Percentiles rank a stretch among this genome's conserved stretches.
Conservation (phyloP, 768 basidiomycete species). For the Phanerochaete carnosa region DNA sequence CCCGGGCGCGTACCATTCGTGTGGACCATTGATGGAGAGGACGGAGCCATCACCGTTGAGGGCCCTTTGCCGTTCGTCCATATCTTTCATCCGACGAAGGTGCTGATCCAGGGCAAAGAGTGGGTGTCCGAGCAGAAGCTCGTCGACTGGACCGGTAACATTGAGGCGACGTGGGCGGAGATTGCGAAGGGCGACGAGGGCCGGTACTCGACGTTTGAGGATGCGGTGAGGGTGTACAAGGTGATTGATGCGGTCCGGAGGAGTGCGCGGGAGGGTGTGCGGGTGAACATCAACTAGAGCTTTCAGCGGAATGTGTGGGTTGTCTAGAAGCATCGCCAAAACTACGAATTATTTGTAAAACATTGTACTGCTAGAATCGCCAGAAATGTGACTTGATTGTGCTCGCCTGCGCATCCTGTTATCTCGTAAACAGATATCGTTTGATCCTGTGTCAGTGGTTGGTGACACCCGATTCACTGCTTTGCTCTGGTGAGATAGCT, state of each 20-base stretch:
- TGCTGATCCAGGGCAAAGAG: conserved; percentile 2
- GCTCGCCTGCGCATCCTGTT: too few relatives aligned
- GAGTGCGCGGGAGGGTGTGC: conserved; percentile 7
- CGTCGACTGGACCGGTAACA: neutral
- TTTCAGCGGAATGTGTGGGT: neutral
- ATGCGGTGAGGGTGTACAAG: conserved; percentile 23
- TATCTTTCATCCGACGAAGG: neutral
- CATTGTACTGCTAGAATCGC: too few relatives aligned
- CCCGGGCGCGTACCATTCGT: conserved; percentile 24
- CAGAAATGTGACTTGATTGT: too few relatives aligned
- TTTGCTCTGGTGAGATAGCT: too few relatives aligned
- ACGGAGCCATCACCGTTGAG: conserved; percentile 24
- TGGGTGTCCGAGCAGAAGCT: neutral
- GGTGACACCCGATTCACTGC: too few relatives aligned
- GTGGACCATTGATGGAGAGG: conserved; percentile 36
- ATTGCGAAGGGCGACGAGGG: conserved; percentile 11
- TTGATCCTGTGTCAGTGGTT: too few relatives aligned
- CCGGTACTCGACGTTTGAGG: conserved; percentile 27
- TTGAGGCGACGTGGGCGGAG: conserved; percentile 2
- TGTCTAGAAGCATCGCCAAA: too few relatives aligned
- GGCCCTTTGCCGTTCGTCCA: neutral
- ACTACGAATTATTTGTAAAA: too few relatives aligned
- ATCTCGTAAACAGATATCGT: too few relatives aligned
- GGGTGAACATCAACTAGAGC: neutral
- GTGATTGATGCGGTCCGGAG: conserved; percentile 16